Base-by-base conservation (phyloP, 495 filamentous ascomycete genomes). In the Parathielavia appendiculata region DNA sequence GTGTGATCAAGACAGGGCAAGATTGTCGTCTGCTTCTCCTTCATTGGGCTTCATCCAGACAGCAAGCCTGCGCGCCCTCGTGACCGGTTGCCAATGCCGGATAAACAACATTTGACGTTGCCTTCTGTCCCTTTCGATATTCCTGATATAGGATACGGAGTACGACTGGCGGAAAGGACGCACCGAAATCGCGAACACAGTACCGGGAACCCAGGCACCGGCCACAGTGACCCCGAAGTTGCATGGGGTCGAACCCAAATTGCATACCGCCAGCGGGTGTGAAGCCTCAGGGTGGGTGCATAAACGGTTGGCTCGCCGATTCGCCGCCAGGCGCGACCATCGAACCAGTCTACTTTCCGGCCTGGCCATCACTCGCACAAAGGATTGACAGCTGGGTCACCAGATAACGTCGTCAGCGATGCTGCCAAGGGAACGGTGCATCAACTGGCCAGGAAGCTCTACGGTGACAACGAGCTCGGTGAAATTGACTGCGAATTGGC, bases 261-360 rank as follows among this genome's bases (percentile, higher is more conserved):
- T 30, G 6, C 26, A 30, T 30, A 30, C 6, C 26, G 2, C 26
- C 26, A 30, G 26, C 26, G 26, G 26, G 26, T 30, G 26, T 30
- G 26, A 30, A 30, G 6, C 26, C 26, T 30, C 3, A 6, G 26
- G 26, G 26, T 2, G 3, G 26, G 26, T 6, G 26, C 2, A 2
- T 2, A 30, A 30, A 30, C 26, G 19, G 39, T 52, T 52, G 35
- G 50, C 20, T 40, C 36, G 19, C n/a, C n/a, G n/a, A n/a, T n/a
- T n/a, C n/a, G n/a, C n/a, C n/a, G n/a, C 50, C 32, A 30, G 32
- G 4, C 34, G 47, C 47, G 48, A 38, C 48, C 48, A 32, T 51
- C 36, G 17, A 30, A 30, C 3, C 26, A 30, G 26, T 30, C 26
- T 6, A 30, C 2, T 30, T 30, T 6, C 26, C 6, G 26, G 26